Conservation (phyloP, 345 rosid species). For the Laguncularia racemosa region DNA sequence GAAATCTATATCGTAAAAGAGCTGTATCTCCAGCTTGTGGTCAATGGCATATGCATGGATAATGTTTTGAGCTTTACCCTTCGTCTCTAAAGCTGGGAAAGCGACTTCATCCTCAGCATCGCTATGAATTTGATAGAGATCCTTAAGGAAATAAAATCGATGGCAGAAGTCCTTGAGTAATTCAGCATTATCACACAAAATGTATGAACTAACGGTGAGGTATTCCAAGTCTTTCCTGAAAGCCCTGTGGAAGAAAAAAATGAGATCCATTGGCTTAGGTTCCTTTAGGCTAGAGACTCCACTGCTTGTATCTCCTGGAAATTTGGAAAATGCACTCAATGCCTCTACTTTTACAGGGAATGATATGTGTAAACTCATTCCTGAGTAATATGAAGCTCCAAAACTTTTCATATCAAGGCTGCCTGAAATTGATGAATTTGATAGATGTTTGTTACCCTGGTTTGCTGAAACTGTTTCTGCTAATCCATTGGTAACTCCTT, state of each 20-base stretch:
- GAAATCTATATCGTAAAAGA: conserved; percentile 42
- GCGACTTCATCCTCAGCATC: conserved; percentile 78
- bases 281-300: conserved; percentile 18
- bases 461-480: conserved; percentile 11
- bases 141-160: conserved; percentile 43
- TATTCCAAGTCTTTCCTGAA: conserved; percentile 62
- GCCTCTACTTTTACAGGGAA: conserved; percentile 23
- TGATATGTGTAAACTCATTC: conserved; percentile 28
- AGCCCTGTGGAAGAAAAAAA: conserved; percentile 82
- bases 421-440: too few relatives aligned
- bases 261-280: conserved; percentile 56
- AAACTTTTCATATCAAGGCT: too few relatives aligned
- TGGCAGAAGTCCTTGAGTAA: conserved; percentile 49
- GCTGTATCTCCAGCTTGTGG: conserved; percentile 49
- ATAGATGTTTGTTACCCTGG: too few relatives aligned
- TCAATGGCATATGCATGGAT: conserved; percentile 59
- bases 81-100: conserved; percentile 76
- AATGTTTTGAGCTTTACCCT: conserved; percentile 51
- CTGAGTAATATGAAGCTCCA: conserved; percentile 31
- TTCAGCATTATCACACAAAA: conserved; percentile 34
- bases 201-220: conserved; percentile 51
- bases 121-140: conserved; percentile 53
- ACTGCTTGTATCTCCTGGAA: conserved; percentile 29
- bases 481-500: not conserved
- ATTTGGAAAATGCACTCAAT: conserved; percentile 12